A percentile compares a stretch with the other conserved stretches of the same genome.
These are phyloP conservation scores for Dactylellina drechsleri DNA, from an alignment of 2,329 filamentous ascomycete genomes.

Conservation along the genomic window DNA sequence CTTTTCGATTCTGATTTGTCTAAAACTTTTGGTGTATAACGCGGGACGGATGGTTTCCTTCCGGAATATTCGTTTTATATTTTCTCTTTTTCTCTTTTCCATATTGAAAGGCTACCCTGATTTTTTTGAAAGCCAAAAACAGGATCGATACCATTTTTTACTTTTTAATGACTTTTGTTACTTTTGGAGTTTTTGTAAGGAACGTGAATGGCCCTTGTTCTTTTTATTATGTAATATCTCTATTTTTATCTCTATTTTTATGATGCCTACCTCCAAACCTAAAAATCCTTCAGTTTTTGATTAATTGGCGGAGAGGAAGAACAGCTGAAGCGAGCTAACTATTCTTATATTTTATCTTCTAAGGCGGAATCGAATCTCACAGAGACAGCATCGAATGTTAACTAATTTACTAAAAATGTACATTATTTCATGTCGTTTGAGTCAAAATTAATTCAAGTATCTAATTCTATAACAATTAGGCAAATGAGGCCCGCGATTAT, in stretches of 20 bases:
- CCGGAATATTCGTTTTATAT: not conserved
- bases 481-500: no score
- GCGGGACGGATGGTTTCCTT: slow-evolving; percentile 2
- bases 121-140: slow-evolving; percentile 26
- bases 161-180: slow-evolving; percentile 20
- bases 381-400: not conserved
- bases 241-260: slow-evolving; percentile 14
- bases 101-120: slow-evolving; percentile 30
- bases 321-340: no score
- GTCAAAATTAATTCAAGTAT: no score
- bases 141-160: slow-evolving; percentile 45
- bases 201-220: slow-evolving; percentile 14
- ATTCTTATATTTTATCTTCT: no score
- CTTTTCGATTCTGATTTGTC: slow-evolving; percentile 2
- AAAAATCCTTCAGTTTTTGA: slow-evolving; percentile 2
- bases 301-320: no score
- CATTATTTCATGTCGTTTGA: not conserved
- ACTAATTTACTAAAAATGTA: slow-evolving; percentile 12
- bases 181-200: slow-evolving; percentile 45
- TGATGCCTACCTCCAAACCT: slow-evolving; percentile 5
- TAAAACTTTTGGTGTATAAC: slow-evolving; percentile 5
- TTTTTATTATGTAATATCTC: slow-evolving; percentile 16
- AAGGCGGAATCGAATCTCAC: no score
- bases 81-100: slow-evolving; percentile 19
- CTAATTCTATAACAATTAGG: no score